Conservation (phyloP, 441 rosid species). For the Euphorbia schlechtendalii region DNA sequence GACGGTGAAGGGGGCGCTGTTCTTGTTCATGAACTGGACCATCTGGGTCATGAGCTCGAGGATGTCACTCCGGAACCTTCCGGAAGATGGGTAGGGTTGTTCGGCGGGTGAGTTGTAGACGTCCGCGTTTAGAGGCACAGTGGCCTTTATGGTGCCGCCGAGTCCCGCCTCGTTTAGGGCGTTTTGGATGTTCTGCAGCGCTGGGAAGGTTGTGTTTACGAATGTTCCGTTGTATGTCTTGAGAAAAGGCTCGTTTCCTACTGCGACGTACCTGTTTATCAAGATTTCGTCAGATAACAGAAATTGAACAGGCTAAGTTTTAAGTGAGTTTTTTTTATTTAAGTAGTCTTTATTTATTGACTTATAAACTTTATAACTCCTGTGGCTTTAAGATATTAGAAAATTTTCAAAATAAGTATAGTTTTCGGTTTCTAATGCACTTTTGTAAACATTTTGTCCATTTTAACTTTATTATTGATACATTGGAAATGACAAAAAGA, state of each 20-base stretch:
- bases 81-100: constrained; percentile 68
- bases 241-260: constrained; percentile 89
- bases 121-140: constrained; percentile 88
- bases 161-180: constrained; percentile 79
- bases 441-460: no score
- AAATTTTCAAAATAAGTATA: no score
- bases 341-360: no score
- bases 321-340: no score
- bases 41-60: constrained; percentile 53
- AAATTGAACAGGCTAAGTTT: no score
- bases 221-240: constrained; percentile 64
- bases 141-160: constrained; percentile 76
- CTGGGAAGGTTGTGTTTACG: constrained; percentile 65
- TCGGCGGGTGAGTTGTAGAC: constrained; percentile 63
- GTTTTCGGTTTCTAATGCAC: no score
- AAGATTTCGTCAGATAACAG: no score
- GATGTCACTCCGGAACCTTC: constrained; percentile 69
- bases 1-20: constrained; percentile 70
- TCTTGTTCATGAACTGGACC: constrained; percentile 61
- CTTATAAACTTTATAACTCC: no score
- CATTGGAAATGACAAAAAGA: no score
- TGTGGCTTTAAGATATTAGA: no score
- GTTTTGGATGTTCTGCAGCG: constrained; percentile 81
- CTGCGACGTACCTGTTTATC: constrained; percentile 86
- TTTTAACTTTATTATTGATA: no score